A percentile compares a stretch with the other conserved stretches of the same genome.
Evolutionary conservation across 179 eudicot species (phyloP).

Genomic region (Dionaea muscipula): DNA sequence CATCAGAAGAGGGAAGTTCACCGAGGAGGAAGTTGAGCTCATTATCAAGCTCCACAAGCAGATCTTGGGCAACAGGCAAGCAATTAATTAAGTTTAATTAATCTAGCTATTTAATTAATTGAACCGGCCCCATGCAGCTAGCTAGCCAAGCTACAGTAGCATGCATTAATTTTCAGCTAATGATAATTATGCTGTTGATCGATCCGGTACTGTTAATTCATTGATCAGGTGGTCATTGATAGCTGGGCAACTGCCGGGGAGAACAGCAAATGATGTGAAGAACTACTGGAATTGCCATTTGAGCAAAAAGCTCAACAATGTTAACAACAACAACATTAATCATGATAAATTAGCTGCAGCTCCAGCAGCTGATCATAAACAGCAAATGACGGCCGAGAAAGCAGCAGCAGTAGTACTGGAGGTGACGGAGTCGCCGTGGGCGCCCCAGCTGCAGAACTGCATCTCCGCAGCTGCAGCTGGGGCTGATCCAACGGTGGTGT

Average conservation of each 20-base stretch:
- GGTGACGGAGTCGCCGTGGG: neutral
- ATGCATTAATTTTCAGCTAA: too few species aligned
- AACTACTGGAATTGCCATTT: slow-evolving; percentile 39
- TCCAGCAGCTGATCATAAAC: too few species aligned
- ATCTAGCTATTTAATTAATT: neutral
- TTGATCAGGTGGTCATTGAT: slow-evolving; percentile 35
- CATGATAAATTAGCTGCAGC: too few species aligned
- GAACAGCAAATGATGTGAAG: slow-evolving; percentile 40
- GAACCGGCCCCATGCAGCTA: neutral
- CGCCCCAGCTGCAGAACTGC: too few species aligned
- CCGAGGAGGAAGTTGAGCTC: slow-evolving; percentile 18
- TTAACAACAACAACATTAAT: neutral
- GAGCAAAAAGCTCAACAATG: slow-evolving; percentile 18
- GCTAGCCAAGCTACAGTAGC: neutral
- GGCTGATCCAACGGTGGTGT: neutral
- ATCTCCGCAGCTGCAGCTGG: neutral
- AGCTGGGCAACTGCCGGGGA: slow-evolving; percentile 30
- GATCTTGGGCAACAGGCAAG: slow-evolving; percentile 18
- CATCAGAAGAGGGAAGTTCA: slow-evolving; percentile 20
- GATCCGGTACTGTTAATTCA: neutral
- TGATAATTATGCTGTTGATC: too few species aligned
- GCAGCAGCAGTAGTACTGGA: neutral
- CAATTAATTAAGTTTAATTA: neutral
- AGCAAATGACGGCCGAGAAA: neutral
- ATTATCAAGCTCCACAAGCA: slow-evolving; percentile 22